Percentiles rank a stretch among this genome's conserved stretches.
These are phyloP conservation scores for Phlebopus sp. DNA, from an alignment of 1,284 basidiomycete species.

Conservation along the genomic window DNA sequence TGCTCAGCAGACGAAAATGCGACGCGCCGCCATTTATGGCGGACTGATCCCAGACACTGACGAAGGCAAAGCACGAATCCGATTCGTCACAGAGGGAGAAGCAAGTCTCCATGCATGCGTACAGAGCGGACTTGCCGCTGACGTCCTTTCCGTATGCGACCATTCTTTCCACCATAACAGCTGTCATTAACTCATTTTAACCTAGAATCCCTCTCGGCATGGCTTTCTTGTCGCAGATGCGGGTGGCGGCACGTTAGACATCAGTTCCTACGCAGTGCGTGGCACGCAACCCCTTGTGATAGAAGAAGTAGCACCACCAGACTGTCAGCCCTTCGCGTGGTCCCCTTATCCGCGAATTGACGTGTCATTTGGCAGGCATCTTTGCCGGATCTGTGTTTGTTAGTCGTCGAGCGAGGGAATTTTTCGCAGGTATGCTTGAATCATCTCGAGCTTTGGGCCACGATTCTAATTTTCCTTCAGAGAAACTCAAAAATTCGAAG, in stretches of 20 bases:
- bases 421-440: slow-evolving; percentile 53
- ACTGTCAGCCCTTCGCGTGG: slow-evolving; percentile 47
- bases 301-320: slow-evolving; percentile 76
- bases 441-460: background rate
- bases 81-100: slow-evolving; percentile 79
- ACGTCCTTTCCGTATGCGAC: slow-evolving; percentile 62
- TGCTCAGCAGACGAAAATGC: slow-evolving; percentile 74
- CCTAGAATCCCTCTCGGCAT: slow-evolving; percentile 64
- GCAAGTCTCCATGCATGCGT: slow-evolving; percentile 77
- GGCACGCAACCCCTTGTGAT: slow-evolving; percentile 66
- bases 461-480: slow-evolving; percentile 33
- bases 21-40: slow-evolving; percentile 63
- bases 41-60: slow-evolving; percentile 68
- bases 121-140: slow-evolving; percentile 67
- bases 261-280: slow-evolving; percentile 72
- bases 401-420: slow-evolving; percentile 63
- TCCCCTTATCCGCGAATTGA: slow-evolving; percentile 1
- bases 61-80: slow-evolving; percentile 63
- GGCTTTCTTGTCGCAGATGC: slow-evolving; percentile 77
- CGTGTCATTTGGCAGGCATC: slow-evolving; percentile 44
- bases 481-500: slow-evolving; percentile 66
- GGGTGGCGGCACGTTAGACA: slow-evolving; percentile 76
- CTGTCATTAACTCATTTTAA: slow-evolving; percentile 8
- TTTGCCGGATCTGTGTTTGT: slow-evolving; percentile 83
- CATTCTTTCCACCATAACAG: background rate